These are phyloP conservation scores for Capronia coronata DNA, from an alignment of 2,329 filamentous ascomycete species.

Conservation along the genomic window DNA sequence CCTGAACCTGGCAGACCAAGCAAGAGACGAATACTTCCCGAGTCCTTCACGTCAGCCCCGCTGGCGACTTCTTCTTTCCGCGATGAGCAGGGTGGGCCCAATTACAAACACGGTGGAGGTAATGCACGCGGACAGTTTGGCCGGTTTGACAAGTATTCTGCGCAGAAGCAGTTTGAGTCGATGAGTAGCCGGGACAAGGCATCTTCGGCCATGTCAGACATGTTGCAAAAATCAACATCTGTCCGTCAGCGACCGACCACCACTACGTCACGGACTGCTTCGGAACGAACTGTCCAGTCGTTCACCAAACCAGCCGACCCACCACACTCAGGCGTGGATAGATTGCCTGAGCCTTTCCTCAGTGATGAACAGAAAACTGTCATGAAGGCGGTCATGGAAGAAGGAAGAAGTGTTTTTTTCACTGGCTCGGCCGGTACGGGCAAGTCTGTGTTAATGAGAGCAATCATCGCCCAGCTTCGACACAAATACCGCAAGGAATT, in stretches of 20 bases:
- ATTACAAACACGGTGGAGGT: background rate
- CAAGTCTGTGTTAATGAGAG: conserved; percentile 90
- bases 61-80: background rate
- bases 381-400: conserved; percentile 70
- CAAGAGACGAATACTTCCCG: conserved; percentile 61
- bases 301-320: conserved; percentile 3
- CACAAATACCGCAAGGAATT: conserved; percentile 69
- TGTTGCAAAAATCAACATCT: conserved; percentile 16
- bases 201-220: conserved; percentile 16
- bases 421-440: conserved; percentile 93
- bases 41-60: conserved; percentile 33
- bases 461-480: conserved; percentile 76
- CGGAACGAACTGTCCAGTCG: conserved; percentile 6
- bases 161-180: conserved; percentile 1
- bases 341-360: conserved; percentile 43
- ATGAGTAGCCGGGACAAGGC: conserved; percentile 6
- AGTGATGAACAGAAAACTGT: conserved; percentile 84
- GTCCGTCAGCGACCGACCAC: conserved; percentile 10
- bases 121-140: background rate
- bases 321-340: conserved; percentile 27
- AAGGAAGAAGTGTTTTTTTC: conserved; percentile 88
- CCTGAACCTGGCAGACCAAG: conserved; percentile 34
- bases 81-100: conserved; percentile 3
- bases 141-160: conserved; percentile 9
- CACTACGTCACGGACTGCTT: conserved; percentile 9